Evolutionary conservation across 2,329 filamentous ascomycete genomes (phyloP), one percentile per base, ranked within the genome.

Genomic region (Chaetomiaceae sp.): DNA sequence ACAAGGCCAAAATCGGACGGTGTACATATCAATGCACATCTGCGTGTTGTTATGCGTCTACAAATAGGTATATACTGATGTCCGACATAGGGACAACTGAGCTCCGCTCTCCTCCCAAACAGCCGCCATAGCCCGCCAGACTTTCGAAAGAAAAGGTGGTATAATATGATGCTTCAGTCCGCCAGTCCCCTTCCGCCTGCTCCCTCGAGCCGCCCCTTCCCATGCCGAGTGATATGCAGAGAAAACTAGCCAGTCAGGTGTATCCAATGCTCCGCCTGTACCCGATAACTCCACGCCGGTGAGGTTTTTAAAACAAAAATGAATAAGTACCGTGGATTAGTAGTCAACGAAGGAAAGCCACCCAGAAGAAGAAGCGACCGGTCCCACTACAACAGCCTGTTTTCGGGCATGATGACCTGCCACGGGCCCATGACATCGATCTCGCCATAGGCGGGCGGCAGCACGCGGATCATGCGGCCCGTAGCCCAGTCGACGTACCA

Each of bases 401-500:
- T 76, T 58, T 75, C 73, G 6, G 71, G 69, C 54, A 69, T 68
- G 42, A 75, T 67, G 34, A 70, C 62, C 57, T 75, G 71, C 71
- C 72, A 76, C 26, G 74, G 67, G 1, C 71, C 71, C 47, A 69
- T 70, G 49, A 68, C 64, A 45, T 75, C 69, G 38, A 70, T 64
- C 56, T 78, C 74, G 33, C 72, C 72, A 56, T 79, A 80, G 5
- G 66, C 67, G 2, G 76, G 76, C 10, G 76, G 76, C 15, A 73
- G 64, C 17, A 77, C 74, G 14, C 73, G 67, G 22, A 71, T 67
- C 70, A 78, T 74, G 45, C 70, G 69, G 30, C 77, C 77, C 14
- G 75, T 79, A 12, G 63, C 62, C 77, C 77, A 81, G 65, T 81
- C 76, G 35, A 81, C 74, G 49, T 71, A 70, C 75, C 76, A 81